Evolutionary conservation across 192 early-diverging fungal species (phyloP).

Genomic region (Coemansia sp.): DNA sequence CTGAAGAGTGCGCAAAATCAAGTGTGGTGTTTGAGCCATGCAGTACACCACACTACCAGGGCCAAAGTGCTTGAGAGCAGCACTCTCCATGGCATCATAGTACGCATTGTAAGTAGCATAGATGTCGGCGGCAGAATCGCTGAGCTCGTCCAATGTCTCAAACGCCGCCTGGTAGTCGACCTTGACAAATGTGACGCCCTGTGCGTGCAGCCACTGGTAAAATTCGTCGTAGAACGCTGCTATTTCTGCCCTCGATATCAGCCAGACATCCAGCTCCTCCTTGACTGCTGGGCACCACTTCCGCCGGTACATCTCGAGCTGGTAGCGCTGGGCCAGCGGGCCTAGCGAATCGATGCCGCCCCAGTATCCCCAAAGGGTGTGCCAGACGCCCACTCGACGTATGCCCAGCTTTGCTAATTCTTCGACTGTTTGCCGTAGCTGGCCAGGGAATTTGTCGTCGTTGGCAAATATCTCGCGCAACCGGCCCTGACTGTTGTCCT

Average conservation of each 20-base stretch:
- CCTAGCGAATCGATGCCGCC: slow-evolving; percentile 53
- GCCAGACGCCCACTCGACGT: slow-evolving; percentile 59
- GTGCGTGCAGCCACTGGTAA: slow-evolving; percentile 49
- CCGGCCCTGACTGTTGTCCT: slow-evolving; percentile 17
- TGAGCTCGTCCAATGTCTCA: slow-evolving; percentile 34
- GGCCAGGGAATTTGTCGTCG: slow-evolving; percentile 49
- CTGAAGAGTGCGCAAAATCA: slow-evolving; percentile 39
- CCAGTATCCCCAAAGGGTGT: slow-evolving; percentile 65
- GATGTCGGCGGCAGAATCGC: slow-evolving; percentile 4
- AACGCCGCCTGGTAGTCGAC: slow-evolving; percentile 61
- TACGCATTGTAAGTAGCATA: slow-evolving; percentile 33
- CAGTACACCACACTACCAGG: slow-evolving; percentile 54
- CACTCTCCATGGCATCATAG: slow-evolving; percentile 44
- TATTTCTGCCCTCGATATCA: slow-evolving; percentile 25
- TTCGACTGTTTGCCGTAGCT: slow-evolving; percentile 33
- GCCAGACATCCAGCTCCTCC: slow-evolving; percentile 17
- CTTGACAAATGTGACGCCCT: slow-evolving; percentile 60
- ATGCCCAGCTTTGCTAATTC: slow-evolving; percentile 28
- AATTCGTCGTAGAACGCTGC: slow-evolving; percentile 56
- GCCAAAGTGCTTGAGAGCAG: slow-evolving; percentile 43
- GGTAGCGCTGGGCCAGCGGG: slow-evolving; percentile 18
- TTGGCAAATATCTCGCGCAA: slow-evolving; percentile 43
- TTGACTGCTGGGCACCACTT: slow-evolving; percentile 9
- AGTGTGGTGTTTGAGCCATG: slow-evolving; percentile 58
- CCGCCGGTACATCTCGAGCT: slow-evolving; percentile 26